Evolutionary conservation across 225 moss, liverwort and hornwort species (phyloP).

Genomic region (Physcomitrium patens): DNA sequence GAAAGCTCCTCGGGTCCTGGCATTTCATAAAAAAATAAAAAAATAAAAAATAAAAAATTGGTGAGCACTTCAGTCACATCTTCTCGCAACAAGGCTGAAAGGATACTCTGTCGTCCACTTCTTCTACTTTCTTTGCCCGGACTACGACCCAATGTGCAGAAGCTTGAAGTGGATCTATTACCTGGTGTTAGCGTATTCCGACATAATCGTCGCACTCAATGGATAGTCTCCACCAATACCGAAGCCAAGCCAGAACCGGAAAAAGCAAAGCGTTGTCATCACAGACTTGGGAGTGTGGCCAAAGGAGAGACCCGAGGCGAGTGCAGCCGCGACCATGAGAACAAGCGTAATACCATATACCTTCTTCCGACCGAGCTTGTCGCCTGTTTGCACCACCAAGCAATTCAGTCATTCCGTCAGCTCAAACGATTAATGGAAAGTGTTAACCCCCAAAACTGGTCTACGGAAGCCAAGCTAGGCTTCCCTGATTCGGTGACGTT

Average conservation of each 20-base stretch:
- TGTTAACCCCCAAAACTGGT: not conserved
- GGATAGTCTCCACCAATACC: slow-evolving; percentile 59
- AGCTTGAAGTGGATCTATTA: slow-evolving; percentile 17
- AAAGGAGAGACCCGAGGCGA: slow-evolving; percentile 47
- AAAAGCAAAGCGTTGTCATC: slow-evolving; percentile 55
- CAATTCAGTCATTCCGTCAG: slow-evolving; percentile 7
- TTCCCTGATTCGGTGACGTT: not conserved
- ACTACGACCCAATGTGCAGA: not conserved
- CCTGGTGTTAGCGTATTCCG: slow-evolving; percentile 59
- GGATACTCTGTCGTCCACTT: too few species aligned
- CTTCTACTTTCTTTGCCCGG: not conserved
- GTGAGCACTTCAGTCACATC: not conserved
- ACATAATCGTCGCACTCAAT: slow-evolving; percentile 55
- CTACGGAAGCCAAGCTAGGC: not conserved
- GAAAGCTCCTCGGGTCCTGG: slow-evolving; percentile 61
- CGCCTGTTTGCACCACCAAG: slow-evolving; percentile 24
- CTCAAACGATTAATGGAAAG: not conserved
- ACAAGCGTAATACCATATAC: slow-evolving; percentile 55
- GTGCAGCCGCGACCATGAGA: slow-evolving; percentile 42
- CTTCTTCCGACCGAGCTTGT: slow-evolving; percentile 53
- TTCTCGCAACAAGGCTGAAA: too few species aligned
- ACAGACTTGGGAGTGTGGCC: slow-evolving; percentile 45
- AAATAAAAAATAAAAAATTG: not conserved
- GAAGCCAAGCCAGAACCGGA: slow-evolving; percentile 63
- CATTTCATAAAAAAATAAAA: not conserved